Percentiles rank a stretch among this genome's conserved stretches.
Evolutionary conservation across 768 basidiomycete genomes (phyloP).

Genomic region (Tylopilus intermedius): DNA sequence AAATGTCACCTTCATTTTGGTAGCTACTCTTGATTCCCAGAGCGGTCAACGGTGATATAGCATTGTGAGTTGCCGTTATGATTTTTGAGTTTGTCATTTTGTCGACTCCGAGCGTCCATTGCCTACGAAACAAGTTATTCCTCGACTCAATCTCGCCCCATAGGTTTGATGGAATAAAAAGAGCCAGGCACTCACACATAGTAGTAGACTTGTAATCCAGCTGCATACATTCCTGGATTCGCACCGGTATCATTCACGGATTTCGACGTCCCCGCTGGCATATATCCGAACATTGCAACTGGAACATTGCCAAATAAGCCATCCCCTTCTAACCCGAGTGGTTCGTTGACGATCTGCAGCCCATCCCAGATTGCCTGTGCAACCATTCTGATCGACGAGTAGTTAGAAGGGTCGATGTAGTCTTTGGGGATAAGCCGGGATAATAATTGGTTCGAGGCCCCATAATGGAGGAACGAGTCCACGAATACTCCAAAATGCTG

Average conservation of each 20-base stretch:
- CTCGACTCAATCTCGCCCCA: neutral
- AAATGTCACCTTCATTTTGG: slow-evolving; percentile 19
- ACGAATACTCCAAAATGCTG: slow-evolving; percentile 8
- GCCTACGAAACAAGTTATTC: neutral
- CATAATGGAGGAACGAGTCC: slow-evolving; percentile 10
- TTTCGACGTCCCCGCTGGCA: slow-evolving; percentile 4
- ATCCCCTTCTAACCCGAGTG: neutral
- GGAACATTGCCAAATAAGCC: slow-evolving; percentile 1
- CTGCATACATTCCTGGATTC: slow-evolving; percentile 15
- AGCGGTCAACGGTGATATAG: slow-evolving; percentile 11
- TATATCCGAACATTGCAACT: neutral
- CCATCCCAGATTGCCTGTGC: slow-evolving; percentile 18
- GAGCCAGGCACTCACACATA: slow-evolving; percentile 4
- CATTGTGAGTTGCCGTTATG: slow-evolving; percentile 3
- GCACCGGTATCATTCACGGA: slow-evolving; percentile 10
- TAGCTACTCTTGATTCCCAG: slow-evolving; percentile 20
- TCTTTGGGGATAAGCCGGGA: slow-evolving; percentile 21
- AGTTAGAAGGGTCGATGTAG: slow-evolving; percentile 9
- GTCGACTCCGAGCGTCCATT: slow-evolving; percentile 13
- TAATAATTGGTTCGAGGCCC: slow-evolving; percentile 7
- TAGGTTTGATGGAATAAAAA: neutral
- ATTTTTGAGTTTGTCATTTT: neutral
- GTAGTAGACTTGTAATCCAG: slow-evolving; percentile 13
- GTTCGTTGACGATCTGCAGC: slow-evolving; percentile 10
- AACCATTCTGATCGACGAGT: slow-evolving; percentile 12